Percentiles rank a stretch among this genome's conserved stretches.
phyloP scores from a whole-genome alignment of 23 red algal genomes.

The Rhodosorus marinus region DNA sequence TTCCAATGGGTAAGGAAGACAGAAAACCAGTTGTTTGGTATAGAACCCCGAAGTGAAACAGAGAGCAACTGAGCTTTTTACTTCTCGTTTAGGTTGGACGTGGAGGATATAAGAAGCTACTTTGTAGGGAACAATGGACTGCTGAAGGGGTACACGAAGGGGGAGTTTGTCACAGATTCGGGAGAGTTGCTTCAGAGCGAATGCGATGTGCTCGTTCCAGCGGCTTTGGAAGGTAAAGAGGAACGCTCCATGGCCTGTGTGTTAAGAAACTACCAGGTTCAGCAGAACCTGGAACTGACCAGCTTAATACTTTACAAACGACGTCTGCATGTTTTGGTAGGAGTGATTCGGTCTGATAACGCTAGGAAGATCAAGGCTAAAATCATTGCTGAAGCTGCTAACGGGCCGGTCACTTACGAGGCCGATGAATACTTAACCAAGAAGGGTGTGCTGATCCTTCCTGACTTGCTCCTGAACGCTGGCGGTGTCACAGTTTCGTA shows the following conservation, averaged over 20 bases:
- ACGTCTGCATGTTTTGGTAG: too few species aligned
- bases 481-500: slow-evolving; percentile 75
- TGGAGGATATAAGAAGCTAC: slow-evolving; percentile 26
- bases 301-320: too few species aligned
- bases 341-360: slow-evolving; percentile 53
- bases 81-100: slow-evolving; percentile 28
- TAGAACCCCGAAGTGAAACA: too few species aligned
- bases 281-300: too few species aligned
- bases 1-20: too few species aligned
- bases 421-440: slow-evolving; percentile 74
- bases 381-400: slow-evolving; percentile 74
- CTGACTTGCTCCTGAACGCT: slow-evolving; percentile 77
- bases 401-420: slow-evolving; percentile 62
- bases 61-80: too few species aligned
- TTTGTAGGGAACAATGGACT: slow-evolving; percentile 9
- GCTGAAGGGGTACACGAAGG: slow-evolving; percentile 35
- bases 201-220: slow-evolving; percentile 72
- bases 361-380: slow-evolving; percentile 37
- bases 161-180: slow-evolving; percentile 17
- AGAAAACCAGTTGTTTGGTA: too few species aligned
- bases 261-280: too few species aligned
- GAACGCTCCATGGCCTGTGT: too few species aligned
- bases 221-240: slow-evolving; percentile 79
- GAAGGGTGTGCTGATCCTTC: slow-evolving; percentile 48
- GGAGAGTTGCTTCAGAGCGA: slow-evolving; percentile 15